Evolutionary conservation across 2,329 filamentous ascomycete species (phyloP).

Genomic region (Cryphonectria nitschkei): DNA sequence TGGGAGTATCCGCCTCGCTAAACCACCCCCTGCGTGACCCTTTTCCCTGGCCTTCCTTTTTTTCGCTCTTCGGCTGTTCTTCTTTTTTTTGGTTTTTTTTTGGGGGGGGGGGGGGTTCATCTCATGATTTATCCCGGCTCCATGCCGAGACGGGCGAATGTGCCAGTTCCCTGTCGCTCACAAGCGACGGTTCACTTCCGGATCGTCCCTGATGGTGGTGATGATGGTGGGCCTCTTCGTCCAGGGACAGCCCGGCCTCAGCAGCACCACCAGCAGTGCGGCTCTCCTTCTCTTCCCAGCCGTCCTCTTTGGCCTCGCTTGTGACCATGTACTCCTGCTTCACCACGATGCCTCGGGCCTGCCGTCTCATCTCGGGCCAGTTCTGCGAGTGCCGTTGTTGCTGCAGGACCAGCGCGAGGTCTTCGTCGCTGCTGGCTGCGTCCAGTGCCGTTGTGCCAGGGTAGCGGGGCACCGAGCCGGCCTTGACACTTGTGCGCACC

Average conservation of each 20-base stretch:
- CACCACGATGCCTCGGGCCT: conserved; percentile 5
- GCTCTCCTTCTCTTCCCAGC: background rate
- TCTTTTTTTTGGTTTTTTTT: background rate
- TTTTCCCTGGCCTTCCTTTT: background rate
- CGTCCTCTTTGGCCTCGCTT: conserved; percentile 5
- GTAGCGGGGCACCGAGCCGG: background rate
- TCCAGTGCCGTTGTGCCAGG: conserved; percentile 10
- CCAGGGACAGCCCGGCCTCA: background rate
- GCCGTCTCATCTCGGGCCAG: conserved; percentile 1
- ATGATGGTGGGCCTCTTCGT: background rate
- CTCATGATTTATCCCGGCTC: conserved; percentile 2
- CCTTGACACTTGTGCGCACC: conserved; percentile 15
- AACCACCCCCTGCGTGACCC: background rate
- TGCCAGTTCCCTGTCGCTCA: background rate
- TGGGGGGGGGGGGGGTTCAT: no score
- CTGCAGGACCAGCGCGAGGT: conserved; percentile 8
- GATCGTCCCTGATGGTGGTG: background rate
- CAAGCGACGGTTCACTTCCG: background rate
- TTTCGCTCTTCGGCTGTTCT: background rate
- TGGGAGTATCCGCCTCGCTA: background rate
- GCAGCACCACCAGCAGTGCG: background rate
- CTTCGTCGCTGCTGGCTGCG: conserved; percentile 14
- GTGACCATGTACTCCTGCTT: conserved; percentile 19
- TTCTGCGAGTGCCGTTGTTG: background rate
- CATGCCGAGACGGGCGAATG: conserved; percentile 6